phyloP scores from a whole-genome alignment of 768 basidiomycete species.

The Kwoniella sp. region DNA sequence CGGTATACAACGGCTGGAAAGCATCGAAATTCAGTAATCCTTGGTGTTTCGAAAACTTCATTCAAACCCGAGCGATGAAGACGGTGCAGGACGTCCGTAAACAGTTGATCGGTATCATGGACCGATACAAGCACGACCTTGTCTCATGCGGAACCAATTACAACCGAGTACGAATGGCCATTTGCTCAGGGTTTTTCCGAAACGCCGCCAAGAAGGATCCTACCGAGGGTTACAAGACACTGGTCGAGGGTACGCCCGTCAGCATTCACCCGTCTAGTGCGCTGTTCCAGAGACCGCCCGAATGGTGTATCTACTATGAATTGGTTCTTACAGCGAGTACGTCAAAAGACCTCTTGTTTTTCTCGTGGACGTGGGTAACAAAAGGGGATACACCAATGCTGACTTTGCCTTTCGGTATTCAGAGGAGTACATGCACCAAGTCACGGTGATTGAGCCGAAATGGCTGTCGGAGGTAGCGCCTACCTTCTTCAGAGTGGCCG shows the following conservation, averaged over 20 bases:
- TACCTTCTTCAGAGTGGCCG: conserved; percentile 97
- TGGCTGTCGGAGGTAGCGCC: conserved; percentile 98
- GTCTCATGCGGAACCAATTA: conserved; percentile 77
- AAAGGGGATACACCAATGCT: conserved; percentile 8
- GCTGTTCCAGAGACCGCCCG: conserved; percentile 93
- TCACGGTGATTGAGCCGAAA: conserved; percentile 94
- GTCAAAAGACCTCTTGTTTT: conserved; percentile 64
- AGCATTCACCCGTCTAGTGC: conserved; percentile 94
- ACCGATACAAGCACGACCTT: conserved; percentile 98
- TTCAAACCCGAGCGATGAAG: conserved; percentile 95
- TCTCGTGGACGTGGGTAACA: background rate
- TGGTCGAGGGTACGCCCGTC: conserved; percentile 72
- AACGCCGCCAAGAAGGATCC: conserved; percentile 90
- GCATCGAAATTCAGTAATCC: conserved; percentile 93
- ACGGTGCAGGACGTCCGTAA: conserved; percentile 97
- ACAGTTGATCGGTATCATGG: conserved; percentile 98
- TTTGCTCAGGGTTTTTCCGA: conserved; percentile 96
- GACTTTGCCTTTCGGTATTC: too few relatives aligned
- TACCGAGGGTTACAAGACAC: conserved; percentile 88
- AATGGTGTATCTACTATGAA: conserved; percentile 75
- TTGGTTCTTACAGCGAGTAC: conserved; percentile 93
- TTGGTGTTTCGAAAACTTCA: conserved; percentile 99
- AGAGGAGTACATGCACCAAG: conserved; percentile 56
- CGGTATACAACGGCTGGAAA: conserved; percentile 99
- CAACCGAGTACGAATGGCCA: conserved; percentile 89